These are phyloP conservation scores for Aspergillus spinulosporus DNA, from an alignment of 2,329 filamentous ascomycete species.

Conservation along the genomic window DNA sequence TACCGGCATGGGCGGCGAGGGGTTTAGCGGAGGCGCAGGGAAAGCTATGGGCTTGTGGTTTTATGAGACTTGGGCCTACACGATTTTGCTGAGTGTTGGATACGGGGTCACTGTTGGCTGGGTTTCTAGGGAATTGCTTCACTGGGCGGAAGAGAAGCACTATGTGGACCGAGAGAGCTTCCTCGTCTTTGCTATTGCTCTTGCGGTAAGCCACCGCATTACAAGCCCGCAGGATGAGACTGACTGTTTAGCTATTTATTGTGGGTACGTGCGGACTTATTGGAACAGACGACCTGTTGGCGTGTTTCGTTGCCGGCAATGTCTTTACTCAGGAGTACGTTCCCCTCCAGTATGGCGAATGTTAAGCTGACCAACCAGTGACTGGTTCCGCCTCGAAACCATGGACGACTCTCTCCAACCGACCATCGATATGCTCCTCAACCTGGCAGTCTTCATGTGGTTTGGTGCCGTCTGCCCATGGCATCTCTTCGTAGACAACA, in stretches of 20 bases:
- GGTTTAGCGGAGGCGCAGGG: conserved; percentile 58
- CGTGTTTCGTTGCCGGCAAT: conserved; percentile 90
- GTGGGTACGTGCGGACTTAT: conserved; percentile 83
- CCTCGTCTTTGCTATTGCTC: conserved; percentile 78
- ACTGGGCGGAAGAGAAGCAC: conserved; percentile 77
- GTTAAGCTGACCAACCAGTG: conserved; percentile 43
- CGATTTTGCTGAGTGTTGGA: conserved; percentile 72
- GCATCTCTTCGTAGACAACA: conserved; percentile 66
- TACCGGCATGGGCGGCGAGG: conserved; percentile 58
- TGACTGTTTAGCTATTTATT: conserved; percentile 65
- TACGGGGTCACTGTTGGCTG: conserved; percentile 79
- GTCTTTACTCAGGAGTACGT: conserved; percentile 79
- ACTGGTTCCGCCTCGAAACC: conserved; percentile 90
- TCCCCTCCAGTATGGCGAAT: neutral
- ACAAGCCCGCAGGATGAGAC: neutral
- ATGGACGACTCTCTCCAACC: conserved; percentile 90
- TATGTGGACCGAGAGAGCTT: conserved; percentile 88
- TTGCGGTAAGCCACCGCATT: conserved; percentile 58
- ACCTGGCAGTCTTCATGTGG: conserved; percentile 87
- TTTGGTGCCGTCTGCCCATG: conserved; percentile 84
- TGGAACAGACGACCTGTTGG: conserved; percentile 84
- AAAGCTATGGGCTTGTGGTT: conserved; percentile 80
- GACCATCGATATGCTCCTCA: conserved; percentile 91
- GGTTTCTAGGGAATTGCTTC: conserved; percentile 76
- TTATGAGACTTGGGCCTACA: conserved; percentile 80